Conservation (phyloP, 225 moss, liverwort and hornwort species). For the Bryum argenteum region DNA sequence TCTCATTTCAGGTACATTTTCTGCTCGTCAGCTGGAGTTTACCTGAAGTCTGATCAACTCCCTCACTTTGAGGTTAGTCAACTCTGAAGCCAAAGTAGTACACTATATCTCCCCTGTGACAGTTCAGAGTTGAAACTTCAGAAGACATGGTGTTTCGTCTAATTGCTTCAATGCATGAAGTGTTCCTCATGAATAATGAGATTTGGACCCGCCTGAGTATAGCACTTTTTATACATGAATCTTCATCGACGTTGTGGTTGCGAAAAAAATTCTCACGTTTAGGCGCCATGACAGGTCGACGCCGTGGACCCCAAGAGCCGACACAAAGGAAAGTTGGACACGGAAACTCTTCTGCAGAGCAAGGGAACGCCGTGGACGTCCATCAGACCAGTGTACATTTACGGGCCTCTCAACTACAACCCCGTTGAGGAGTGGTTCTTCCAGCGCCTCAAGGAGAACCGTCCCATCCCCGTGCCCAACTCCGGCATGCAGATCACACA, state of each 20-base stretch:
- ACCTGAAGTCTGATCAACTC: constrained; percentile 93
- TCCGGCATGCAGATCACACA: constrained; percentile 99
- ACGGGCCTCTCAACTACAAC: constrained; percentile 96
- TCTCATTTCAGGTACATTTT: constrained; percentile 79
- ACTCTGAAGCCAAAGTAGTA: background rate
- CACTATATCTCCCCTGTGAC: too few species aligned
- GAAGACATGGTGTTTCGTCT: background rate
- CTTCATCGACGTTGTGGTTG: too few species aligned
- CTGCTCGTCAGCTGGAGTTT: constrained; percentile 98
- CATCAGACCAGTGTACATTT: constrained; percentile 93
- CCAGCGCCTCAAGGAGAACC: constrained; percentile 88
- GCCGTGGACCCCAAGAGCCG: constrained; percentile 97
- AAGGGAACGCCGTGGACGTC: constrained; percentile 85
- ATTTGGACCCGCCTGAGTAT: background rate
- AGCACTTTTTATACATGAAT: background rate
- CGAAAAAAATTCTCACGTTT: background rate
- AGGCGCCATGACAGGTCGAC: constrained; percentile 62
- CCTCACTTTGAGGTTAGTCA: constrained; percentile 91
- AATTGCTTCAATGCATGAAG: background rate
- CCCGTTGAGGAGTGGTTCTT: constrained; percentile 99
- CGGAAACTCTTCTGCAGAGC: constrained; percentile 78
- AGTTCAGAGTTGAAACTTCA: too few species aligned
- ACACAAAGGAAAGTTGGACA: constrained; percentile 97
- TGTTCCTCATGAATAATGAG: background rate
- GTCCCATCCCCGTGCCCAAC: constrained; percentile 86